A percentile compares a stretch with the other conserved stretches of the same genome.
Conservation (phyloP, 306 rosid genomes). For the Cucurbita pepo region DNA sequence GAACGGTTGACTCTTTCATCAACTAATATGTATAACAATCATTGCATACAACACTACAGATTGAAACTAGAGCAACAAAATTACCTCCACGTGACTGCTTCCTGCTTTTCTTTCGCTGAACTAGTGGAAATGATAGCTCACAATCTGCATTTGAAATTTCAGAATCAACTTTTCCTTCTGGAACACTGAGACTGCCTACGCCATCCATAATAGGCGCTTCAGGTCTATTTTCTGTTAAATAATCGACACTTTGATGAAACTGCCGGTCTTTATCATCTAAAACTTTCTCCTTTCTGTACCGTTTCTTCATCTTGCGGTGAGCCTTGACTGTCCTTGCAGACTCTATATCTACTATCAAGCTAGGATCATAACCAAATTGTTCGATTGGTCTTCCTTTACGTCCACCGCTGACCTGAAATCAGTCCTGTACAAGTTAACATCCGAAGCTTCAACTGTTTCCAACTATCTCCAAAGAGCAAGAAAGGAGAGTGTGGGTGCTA, state of each 20-base stretch:
- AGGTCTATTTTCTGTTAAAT: not conserved
- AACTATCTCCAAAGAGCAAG: not conserved
- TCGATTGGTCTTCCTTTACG: constrained; percentile 66
- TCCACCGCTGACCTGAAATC: constrained; percentile 49
- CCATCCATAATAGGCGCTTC: not conserved
- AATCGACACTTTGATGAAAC: not conserved
- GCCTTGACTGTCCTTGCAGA: constrained; percentile 39
- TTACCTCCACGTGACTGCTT: constrained; percentile 63
- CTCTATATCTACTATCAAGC: constrained; percentile 42
- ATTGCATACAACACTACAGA: not conserved
- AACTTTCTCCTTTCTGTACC: constrained; percentile 37
- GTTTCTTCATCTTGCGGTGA: constrained; percentile 31
- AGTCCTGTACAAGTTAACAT: constrained; percentile 32
- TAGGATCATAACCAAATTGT: constrained; percentile 40
- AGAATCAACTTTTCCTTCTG: constrained; percentile 36
- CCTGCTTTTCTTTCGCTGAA: constrained; percentile 42
- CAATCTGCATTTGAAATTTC: constrained; percentile 42
- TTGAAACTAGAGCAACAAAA: constrained; percentile 6
- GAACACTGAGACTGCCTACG: constrained; percentile 8
- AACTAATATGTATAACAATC: not conserved
- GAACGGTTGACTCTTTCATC: not conserved
- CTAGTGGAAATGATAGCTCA: constrained; percentile 25
- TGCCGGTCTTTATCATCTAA: constrained; percentile 29
- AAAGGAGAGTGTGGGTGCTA: not conserved
- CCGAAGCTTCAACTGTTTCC: constrained; percentile 25